phyloP scores from a whole-genome alignment of 768 basidiomycete species.

The Omphalotus guepiniiformis region DNA sequence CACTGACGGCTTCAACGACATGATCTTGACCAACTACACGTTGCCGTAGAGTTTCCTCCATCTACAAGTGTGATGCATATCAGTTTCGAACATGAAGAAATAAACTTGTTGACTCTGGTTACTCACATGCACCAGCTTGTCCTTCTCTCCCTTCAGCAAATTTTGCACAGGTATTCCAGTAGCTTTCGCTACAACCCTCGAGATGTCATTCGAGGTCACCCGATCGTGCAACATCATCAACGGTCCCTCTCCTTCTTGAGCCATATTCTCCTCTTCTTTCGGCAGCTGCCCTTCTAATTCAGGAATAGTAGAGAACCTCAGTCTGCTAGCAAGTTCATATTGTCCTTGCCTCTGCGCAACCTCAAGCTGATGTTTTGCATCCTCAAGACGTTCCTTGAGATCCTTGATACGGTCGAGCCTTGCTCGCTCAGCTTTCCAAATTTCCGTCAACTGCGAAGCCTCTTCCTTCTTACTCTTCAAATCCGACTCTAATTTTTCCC shows the following conservation, averaged over 20 bases:
- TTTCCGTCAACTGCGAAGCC: constrained; percentile 52
- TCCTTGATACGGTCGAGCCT: constrained; percentile 68
- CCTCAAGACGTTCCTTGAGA: constrained; percentile 70
- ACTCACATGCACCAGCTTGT: constrained; percentile 83
- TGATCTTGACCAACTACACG: constrained; percentile 91
- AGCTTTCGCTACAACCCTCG: constrained; percentile 80
- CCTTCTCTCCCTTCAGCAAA: constrained; percentile 82
- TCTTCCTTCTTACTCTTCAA: constrained; percentile 58
- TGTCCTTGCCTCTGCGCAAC: constrained; percentile 88
- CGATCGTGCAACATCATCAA: constrained; percentile 76
- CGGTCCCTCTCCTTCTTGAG: constrained; percentile 39
- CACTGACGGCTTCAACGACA: constrained; percentile 78
- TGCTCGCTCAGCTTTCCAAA: constrained; percentile 80
- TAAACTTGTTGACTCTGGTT: too few species aligned
- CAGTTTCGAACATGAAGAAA: neutral
- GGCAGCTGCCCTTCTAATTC: constrained; percentile 73
- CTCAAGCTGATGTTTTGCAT: constrained; percentile 82
- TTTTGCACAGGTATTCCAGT: constrained; percentile 92
- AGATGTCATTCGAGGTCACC: constrained; percentile 86
- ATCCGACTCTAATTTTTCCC: constrained; percentile 60
- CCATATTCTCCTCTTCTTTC: constrained; percentile 39
- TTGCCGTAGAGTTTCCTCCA: constrained; percentile 74
- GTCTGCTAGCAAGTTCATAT: constrained; percentile 76
- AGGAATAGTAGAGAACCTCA: constrained; percentile 83
- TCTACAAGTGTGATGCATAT: constrained; percentile 38